Evolutionary conservation across 805 yeast species (phyloP).

Genomic region (Pichia cephalocereana): DNA sequence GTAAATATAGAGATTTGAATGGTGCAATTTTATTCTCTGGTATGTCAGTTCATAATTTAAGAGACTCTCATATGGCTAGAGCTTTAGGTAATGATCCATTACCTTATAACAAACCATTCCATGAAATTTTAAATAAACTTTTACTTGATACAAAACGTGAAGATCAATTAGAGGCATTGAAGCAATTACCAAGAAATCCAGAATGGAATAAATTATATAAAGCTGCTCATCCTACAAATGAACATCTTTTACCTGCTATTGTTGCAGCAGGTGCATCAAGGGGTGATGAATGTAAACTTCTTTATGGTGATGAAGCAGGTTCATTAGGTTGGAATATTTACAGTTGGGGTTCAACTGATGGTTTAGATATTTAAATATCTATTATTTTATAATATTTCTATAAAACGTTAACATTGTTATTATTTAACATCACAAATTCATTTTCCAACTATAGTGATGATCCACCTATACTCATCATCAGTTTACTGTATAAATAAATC

Average conservation of each 20-base stretch:
- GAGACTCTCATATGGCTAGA: constrained; percentile 36
- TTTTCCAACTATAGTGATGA: no score
- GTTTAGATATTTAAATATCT: background rate
- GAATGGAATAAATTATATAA: constrained; percentile 25
- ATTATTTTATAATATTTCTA: no score
- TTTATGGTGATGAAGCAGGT: constrained; percentile 35
- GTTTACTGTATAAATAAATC: no score
- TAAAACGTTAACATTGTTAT: no score
- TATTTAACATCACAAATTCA: no score
- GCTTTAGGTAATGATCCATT: constrained; percentile 13
- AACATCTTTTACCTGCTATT: constrained; percentile 61
- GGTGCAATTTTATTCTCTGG: constrained; percentile 59
- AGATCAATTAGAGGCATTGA: constrained; percentile 29
- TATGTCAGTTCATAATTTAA: constrained; percentile 69
- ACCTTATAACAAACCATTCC: constrained; percentile 49
- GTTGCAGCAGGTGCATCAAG: constrained; percentile 51
- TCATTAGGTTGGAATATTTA: constrained; percentile 69
- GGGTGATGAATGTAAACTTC: constrained; percentile 32
- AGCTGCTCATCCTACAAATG: constrained; percentile 67
- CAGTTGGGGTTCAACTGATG: constrained; percentile 26
- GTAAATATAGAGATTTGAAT: constrained; percentile 41
- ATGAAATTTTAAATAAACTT: constrained; percentile 33
- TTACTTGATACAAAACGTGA: constrained; percentile 23
- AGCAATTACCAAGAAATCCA: constrained; percentile 23
- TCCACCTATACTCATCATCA: no score